phyloP scores from a whole-genome alignment of 2,329 filamentous ascomycete species.

The Neonectria neomacrospora region DNA sequence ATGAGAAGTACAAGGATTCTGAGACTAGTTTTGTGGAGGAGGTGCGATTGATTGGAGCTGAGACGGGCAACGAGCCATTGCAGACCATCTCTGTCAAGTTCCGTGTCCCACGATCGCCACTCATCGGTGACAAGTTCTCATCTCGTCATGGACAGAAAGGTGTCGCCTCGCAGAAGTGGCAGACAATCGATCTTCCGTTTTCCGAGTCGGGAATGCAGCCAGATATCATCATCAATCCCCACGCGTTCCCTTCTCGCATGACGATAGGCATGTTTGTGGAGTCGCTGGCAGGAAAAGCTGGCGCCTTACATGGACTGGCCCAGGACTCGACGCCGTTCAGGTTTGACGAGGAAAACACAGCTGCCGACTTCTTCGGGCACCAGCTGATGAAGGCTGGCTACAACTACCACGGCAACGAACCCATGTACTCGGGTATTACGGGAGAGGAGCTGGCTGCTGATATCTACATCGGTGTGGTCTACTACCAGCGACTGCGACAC shows the following conservation, averaged over 20 bases:
- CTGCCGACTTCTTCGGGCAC: conserved; percentile 93
- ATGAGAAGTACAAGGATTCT: conserved; percentile 93
- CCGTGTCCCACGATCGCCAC: conserved; percentile 86
- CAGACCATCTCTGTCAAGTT: conserved; percentile 94
- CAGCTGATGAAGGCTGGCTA: conserved; percentile 95
- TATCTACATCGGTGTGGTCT: conserved; percentile 96
- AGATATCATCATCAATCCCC: conserved; percentile 98
- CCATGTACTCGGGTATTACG: conserved; percentile 97
- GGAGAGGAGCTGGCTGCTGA: conserved; percentile 93
- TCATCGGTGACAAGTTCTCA: conserved; percentile 99
- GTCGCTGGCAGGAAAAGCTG: conserved; percentile 93
- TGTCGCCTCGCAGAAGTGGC: conserved; percentile 97
- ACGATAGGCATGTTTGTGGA: conserved; percentile 99
- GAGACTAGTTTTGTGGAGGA: conserved; percentile 93
- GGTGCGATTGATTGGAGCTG: conserved; percentile 88
- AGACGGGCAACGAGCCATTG: conserved; percentile 82
- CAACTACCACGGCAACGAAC: conserved; percentile 98
- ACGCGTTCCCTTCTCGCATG: conserved; percentile 99
- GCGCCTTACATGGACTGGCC: conserved; percentile 92
- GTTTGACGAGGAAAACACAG: conserved; percentile 92
- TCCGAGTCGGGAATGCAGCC: conserved; percentile 96
- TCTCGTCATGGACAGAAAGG: conserved; percentile 98
- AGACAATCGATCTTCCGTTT: conserved; percentile 92
- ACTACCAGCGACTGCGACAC: conserved; percentile 97
- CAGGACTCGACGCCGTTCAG: conserved; percentile 96